Percentiles rank a stretch among this genome's conserved stretches.
phyloP scores from a whole-genome alignment of 139 green algal species.

The Desmodesmus armatus region DNA sequence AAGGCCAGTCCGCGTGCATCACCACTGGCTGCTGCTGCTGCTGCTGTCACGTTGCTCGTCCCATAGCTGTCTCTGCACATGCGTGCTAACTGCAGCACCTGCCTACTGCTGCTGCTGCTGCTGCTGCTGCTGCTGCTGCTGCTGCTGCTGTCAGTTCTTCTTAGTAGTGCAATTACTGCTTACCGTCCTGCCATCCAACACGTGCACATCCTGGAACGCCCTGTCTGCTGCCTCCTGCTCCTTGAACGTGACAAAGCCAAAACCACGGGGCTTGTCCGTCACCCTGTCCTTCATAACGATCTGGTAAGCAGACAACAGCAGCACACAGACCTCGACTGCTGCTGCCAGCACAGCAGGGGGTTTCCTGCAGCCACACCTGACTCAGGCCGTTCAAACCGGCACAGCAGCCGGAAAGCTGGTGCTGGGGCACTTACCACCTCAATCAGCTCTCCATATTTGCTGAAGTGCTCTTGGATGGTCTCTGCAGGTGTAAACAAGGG shows the following conservation, averaged over 20 bases:
- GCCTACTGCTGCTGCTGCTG: background rate
- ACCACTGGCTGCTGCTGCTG: too few species aligned
- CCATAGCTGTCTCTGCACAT: background rate
- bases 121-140: background rate
- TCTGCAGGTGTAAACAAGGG: too few species aligned
- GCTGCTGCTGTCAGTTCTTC: background rate
- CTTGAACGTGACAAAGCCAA: constrained; percentile 88
- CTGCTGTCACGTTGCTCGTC: too few species aligned
- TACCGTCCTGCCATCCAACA: constrained; percentile 73
- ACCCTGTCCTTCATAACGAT: constrained; percentile 83
- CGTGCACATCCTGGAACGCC: constrained; percentile 71
- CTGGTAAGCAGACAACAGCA: too few species aligned
- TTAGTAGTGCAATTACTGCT: background rate
- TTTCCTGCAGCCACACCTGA: too few species aligned
- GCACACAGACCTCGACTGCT: too few species aligned
- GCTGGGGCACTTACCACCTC: constrained; percentile 13
- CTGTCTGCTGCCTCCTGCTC: constrained; percentile 63
- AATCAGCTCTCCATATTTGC: constrained; percentile 7
- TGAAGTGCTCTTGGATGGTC: constrained; percentile 10
- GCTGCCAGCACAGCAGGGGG: too few species aligned
- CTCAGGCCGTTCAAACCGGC: too few species aligned
- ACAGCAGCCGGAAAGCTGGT: too few species aligned
- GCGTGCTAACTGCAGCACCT: background rate
- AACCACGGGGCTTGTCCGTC: constrained; percentile 78
- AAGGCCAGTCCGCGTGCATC: background rate